Evolutionary conservation across 1,284 basidiomycete species (phyloP).

Genomic region (Austroboletus niveus): DNA sequence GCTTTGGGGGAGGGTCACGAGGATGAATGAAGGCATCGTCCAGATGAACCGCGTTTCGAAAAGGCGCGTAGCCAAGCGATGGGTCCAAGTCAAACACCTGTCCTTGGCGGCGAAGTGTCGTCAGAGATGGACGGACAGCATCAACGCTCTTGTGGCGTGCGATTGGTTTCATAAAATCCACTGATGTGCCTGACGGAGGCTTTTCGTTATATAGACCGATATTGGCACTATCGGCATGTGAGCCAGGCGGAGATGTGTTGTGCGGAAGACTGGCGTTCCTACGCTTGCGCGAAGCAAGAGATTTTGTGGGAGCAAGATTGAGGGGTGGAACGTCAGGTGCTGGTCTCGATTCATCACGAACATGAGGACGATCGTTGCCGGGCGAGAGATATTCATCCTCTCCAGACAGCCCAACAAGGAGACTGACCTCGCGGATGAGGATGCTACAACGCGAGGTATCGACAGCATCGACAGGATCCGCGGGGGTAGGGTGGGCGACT

Average conservation of each 20-base stretch:
- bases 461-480: background rate
- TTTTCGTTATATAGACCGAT: background rate
- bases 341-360: slow-evolving; percentile 1
- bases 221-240: background rate
- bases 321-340: slow-evolving; percentile 20
- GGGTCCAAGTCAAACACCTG: slow-evolving; percentile 24
- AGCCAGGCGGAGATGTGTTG: background rate
- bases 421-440: slow-evolving; percentile 34
- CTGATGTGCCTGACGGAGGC: background rate
- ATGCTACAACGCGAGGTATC: slow-evolving; percentile 23
- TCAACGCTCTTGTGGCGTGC: slow-evolving; percentile 10
- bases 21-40: slow-evolving; percentile 16
- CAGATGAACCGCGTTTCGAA: slow-evolving; percentile 4
- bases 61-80: background rate
- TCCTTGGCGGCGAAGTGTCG: slow-evolving; percentile 26
- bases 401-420: slow-evolving; percentile 29
- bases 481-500: slow-evolving; percentile 3
- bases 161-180: slow-evolving; percentile 3
- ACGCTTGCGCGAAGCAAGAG: slow-evolving; percentile 12
- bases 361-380: slow-evolving; percentile 1
- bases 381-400: slow-evolving; percentile 16
- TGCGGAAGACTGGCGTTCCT: background rate
- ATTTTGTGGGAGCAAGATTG: slow-evolving; percentile 21
- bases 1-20: slow-evolving; percentile 22
- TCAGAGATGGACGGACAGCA: slow-evolving; percentile 6